Conservation (phyloP, 1,284 basidiomycete species). For the Cryptococcus sp. region DNA sequence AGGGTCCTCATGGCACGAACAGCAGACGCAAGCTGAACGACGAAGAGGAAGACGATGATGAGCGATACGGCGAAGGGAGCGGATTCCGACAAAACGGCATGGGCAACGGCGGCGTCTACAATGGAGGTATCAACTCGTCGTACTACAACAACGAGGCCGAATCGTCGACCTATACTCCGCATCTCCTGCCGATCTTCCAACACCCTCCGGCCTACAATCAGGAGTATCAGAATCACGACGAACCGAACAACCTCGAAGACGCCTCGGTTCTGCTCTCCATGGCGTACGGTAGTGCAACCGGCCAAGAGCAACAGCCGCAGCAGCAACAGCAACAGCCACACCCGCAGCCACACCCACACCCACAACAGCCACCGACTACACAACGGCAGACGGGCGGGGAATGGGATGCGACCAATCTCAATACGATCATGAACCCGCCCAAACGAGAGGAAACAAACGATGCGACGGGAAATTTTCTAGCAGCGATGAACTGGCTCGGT, state of each 20-base stretch:
- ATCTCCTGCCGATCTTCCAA: conserved; percentile 39
- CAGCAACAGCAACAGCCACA: too few relatives aligned
- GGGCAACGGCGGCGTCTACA: conserved; percentile 35
- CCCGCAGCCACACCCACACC: too few relatives aligned
- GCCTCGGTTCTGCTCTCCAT: conserved; percentile 45
- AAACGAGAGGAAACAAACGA: conserved; percentile 10
- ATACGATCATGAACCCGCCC: conserved; percentile 5
- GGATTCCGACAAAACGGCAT: conserved; percentile 31
- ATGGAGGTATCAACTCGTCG: conserved; percentile 16
- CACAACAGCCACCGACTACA: too few relatives aligned
- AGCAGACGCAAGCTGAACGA: conserved; percentile 7
- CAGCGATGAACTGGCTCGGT: conserved; percentile 40
- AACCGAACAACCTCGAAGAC: conserved; percentile 44
- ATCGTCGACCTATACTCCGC: conserved; percentile 30
- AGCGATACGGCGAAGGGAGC: conserved; percentile 27
- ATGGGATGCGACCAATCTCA: conserved; percentile 3
- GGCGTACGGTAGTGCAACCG: conserved; percentile 41
- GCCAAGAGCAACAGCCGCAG: neutral
- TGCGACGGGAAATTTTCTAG: conserved; percentile 34
- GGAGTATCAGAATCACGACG: conserved; percentile 29
- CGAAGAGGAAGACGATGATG: conserved; percentile 30
- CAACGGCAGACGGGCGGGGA: neutral
- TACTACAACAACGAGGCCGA: conserved; percentile 21
- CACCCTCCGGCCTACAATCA: conserved; percentile 12
- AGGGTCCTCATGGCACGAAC: conserved; percentile 3